phyloP scores from a whole-genome alignment of 2,329 filamentous ascomycete genomes.

The Arthrobotrys conoides region DNA sequence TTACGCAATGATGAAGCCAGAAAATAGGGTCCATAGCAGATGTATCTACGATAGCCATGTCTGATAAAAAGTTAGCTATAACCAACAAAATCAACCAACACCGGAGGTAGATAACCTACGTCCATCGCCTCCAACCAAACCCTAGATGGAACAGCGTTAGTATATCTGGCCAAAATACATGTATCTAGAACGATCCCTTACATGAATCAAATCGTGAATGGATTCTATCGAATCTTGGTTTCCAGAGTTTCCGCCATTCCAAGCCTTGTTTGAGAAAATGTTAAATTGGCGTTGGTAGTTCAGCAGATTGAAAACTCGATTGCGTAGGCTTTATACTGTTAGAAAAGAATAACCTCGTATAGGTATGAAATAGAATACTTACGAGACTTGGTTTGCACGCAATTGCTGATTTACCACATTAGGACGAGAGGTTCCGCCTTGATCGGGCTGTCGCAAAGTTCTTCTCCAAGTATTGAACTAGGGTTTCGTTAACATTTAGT shows the following conservation, averaged over 20 bases:
- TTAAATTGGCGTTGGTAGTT: slow-evolving; percentile 45
- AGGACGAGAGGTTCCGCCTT: slow-evolving; percentile 40
- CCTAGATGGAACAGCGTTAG: slow-evolving; percentile 27
- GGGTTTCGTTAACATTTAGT: background rate
- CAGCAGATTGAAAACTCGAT: slow-evolving; percentile 56
- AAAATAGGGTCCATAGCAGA: slow-evolving; percentile 45
- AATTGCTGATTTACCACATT: slow-evolving; percentile 42
- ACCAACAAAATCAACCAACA: background rate
- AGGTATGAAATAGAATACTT: background rate
- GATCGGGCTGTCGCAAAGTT: slow-evolving; percentile 46
- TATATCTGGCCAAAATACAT: background rate
- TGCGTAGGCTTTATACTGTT: slow-evolving; percentile 36
- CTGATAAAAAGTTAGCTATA: slow-evolving; percentile 26
- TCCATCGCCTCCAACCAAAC: slow-evolving; percentile 43
- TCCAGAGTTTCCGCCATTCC: slow-evolving; percentile 50
- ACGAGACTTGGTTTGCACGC: slow-evolving; percentile 49
- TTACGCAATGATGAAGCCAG: slow-evolving; percentile 51
- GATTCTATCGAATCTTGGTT: slow-evolving; percentile 57
- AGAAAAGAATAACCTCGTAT: background rate
- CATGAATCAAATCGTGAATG: slow-evolving; percentile 53
- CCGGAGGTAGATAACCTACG: slow-evolving; percentile 25
- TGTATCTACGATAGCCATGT: slow-evolving; percentile 54
- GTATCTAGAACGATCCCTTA: slow-evolving; percentile 2
- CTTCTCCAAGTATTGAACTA: slow-evolving; percentile 47
- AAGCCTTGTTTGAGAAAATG: slow-evolving; percentile 58